Evolutionary conservation across 169 alveolate genomes (phyloP), one percentile per base, ranked within the genome.

Genomic region (Plasmodium gonderi): DNA sequence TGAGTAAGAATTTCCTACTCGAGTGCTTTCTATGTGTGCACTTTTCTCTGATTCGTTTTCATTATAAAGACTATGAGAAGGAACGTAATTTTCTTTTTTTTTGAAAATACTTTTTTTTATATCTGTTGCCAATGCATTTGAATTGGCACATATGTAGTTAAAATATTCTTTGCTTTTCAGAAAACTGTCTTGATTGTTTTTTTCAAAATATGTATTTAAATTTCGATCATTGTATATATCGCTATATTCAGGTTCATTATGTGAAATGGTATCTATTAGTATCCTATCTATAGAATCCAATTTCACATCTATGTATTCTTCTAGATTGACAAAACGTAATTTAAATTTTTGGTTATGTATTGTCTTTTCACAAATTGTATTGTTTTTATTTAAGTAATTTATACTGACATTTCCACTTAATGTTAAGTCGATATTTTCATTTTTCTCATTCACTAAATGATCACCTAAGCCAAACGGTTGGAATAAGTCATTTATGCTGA

Each of bases 191-290:
- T 47, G 54, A 69, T 82, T 42, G 23, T 82, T 82, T 60, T 82
- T 82, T 54, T n/a, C 77, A 40, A 82, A 82, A 72, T 82, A 82
- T 11, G 92, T 69, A 82, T 75, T 49, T 7, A 82, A 74, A 42
- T 72, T 82, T 45, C 33, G 12, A 40, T 82, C 82, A 29, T 49
- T 82, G 42, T 82, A 82, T 47, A 82, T 82, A 40, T 82, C 92
- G 29, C 45, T 44, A 60, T 82, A 82, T 17, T 82, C 77, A 5
- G 92, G 92, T 23, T 82, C 92, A 72, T 82, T 82, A 4, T 82
- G 64, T 7, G 92, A 69, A 69, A 82, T 82, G 29, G 49, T 40
- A 12, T 82, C 92, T 4, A 82, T 82, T 74, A 82, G n/a, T 11
- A 82, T 23, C 7, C 44, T 49, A 20, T 82, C 92, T 8, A 82